Evolutionary conservation across 1,139 yeast genomes (phyloP).

Genomic region (Kodamaea suecica): DNA sequence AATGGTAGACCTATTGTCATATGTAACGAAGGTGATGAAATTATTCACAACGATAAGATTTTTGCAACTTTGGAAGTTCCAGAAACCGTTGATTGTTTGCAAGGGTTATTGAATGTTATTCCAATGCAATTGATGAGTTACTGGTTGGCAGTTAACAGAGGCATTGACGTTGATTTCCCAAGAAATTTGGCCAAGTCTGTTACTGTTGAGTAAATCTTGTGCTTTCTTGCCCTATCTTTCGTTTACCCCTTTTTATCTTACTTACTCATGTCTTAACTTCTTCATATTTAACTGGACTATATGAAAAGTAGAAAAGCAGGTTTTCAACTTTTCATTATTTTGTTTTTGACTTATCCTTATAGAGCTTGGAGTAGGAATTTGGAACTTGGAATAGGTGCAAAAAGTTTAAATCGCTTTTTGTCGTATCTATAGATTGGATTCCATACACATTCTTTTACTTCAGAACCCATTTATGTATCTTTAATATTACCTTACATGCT

Average conservation of each 20-base stretch:
- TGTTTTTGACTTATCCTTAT: not conserved
- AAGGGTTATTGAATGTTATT: constrained; percentile 90
- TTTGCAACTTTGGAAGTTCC: constrained; percentile 85
- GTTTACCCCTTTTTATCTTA: too few relatives aligned
- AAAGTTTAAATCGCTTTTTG: not conserved
- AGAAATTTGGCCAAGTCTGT: constrained; percentile 98
- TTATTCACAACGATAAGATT: constrained; percentile 51
- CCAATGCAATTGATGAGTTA: constrained; percentile 96
- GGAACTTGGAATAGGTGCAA: too few relatives aligned
- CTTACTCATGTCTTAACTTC: too few relatives aligned
- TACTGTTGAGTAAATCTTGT: constrained; percentile 70
- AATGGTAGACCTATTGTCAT: constrained; percentile 95
- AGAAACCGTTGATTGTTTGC: constrained; percentile 92
- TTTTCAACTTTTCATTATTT: not conserved
- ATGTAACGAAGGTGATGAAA: constrained; percentile 83
- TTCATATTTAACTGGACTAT: not conserved
- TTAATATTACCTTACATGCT: too few relatives aligned
- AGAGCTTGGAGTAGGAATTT: not conserved
- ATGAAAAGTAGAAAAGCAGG: not conserved
- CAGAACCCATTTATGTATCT: too few relatives aligned
- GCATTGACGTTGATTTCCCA: constrained; percentile 97
- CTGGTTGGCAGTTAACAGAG: constrained; percentile 94
- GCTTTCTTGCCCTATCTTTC: not conserved
- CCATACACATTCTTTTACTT: not conserved
- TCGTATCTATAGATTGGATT: not conserved